Percentiles rank a stretch among this genome's conserved stretches.
Evolutionary conservation across 2,329 filamentous ascomycete species (phyloP).

Genomic region (Berkeleyomyces rouxiae): DNA sequence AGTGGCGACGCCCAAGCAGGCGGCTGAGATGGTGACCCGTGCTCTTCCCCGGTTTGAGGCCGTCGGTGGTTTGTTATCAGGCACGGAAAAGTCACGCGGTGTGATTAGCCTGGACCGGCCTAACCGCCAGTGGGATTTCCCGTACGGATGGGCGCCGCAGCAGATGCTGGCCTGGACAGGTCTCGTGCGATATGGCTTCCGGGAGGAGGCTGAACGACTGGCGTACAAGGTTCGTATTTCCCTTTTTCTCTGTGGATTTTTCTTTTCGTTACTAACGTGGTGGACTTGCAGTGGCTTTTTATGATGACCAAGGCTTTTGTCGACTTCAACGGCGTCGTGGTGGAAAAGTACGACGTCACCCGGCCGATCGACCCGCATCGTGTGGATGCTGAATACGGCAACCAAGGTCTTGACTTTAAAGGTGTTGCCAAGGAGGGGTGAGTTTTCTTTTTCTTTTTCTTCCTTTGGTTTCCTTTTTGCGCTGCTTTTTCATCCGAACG

Average conservation of each 20-base stretch:
- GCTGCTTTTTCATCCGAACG: not conserved
- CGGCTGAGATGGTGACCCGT: conserved; percentile 62
- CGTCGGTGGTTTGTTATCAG: conserved; percentile 73
- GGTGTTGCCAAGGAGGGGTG: conserved; percentile 92
- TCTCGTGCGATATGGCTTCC: conserved; percentile 77
- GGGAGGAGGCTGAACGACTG: conserved; percentile 72
- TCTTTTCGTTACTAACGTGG: not conserved
- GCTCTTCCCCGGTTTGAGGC: conserved; percentile 79
- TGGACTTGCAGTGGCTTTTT: conserved; percentile 51
- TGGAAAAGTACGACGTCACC: conserved; percentile 98
- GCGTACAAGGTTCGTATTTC: conserved; percentile 47
- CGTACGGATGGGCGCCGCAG: conserved; percentile 95
- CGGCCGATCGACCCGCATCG: conserved; percentile 76
- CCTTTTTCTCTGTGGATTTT: not conserved
- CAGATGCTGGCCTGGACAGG: conserved; percentile 97
- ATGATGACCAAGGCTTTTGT: conserved; percentile 99
- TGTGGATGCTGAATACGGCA: conserved; percentile 93
- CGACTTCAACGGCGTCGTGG: conserved; percentile 94
- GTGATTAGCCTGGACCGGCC: conserved; percentile 63
- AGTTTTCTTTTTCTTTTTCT: conserved; percentile 25
- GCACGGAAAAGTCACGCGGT: conserved; percentile 78
- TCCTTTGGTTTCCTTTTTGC: not conserved
- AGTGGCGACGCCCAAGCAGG: conserved; percentile 69
- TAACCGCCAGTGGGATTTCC: conserved; percentile 96
- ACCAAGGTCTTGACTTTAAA: conserved; percentile 90